Base-by-base conservation (phyloP, 1,284 basidiomycete species). In the Thecaphora thlaspeos region DNA sequence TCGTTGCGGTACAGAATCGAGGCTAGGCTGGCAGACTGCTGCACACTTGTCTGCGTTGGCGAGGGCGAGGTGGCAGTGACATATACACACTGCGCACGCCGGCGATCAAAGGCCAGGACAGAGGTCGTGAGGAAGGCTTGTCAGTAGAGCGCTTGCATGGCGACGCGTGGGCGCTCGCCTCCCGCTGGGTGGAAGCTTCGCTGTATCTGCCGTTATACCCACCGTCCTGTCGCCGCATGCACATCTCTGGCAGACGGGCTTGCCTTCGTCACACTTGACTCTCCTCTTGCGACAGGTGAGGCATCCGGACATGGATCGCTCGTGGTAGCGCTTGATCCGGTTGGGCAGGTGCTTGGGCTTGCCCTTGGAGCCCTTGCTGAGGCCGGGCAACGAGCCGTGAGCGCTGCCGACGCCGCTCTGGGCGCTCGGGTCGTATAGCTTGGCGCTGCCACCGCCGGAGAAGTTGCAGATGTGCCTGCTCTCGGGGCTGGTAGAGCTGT, bases 301-400 rank as follows among this genome's bases (percentile, higher is more conserved):
- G 18, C 61, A 63, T 3, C 61, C 61, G 21, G 47, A 52, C 5
- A 63, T 43, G 10, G 61, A 63, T 15, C 61, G 38, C 30, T 63
- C 61, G 38, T 63, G 61, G 43, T 63, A 63, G 24, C 61, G 51
- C 21, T 63, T 63, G 46, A 63, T 49, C 9, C 61, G 55, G 36
- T 15, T 59, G 8, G 55, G 61, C 3, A 63, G 51, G 41, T 55
- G 58, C 30, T 63, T 63, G 23, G 61, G 51, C 39, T 63, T 63
- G 41, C 61, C 55, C 26, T 63, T 63, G 39, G 49, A 47, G 37
- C 49, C 61, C 43, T 59, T 63, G n/a, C 43, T 36, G 1, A 51
- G 51, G 9, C 51, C 55, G 5, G 48, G 41, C 22, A 51, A 19
- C 26, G 26, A 11, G 26, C 7, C 26, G 11, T 7, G 26, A 28